Percentiles rank a stretch among this genome's conserved stretches.
Evolutionary conservation across 73 alveolate genomes (phyloP).

Genomic region (Paramecium primaurelia): DNA sequence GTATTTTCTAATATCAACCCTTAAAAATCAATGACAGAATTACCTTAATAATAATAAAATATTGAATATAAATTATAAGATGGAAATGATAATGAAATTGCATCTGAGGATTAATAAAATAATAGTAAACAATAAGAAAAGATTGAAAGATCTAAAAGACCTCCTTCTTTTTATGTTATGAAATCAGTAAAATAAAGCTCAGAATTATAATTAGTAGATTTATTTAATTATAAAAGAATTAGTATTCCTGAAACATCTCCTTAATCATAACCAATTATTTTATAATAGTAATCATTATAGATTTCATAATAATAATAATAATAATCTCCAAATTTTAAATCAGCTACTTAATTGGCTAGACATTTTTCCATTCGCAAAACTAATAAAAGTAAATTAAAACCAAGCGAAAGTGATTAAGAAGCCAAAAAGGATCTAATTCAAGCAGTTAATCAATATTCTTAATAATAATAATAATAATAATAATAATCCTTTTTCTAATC

Average conservation of each 20-base stretch:
- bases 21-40: neutral
- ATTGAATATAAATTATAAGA: neutral
- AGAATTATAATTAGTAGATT: neutral
- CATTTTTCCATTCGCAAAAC: neutral
- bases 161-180: neutral
- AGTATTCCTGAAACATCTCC: slow-evolving; percentile 12
- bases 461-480: neutral
- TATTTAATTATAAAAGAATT: neutral
- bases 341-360: neutral
- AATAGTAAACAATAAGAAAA: neutral
- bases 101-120: neutral
- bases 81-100: neutral
- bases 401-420: neutral
- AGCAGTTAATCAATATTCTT: neutral
- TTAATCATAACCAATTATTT: neutral
- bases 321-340: neutral
- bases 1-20: neutral
- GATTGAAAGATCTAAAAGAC: neutral
- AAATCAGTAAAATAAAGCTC: neutral
- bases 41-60: neutral
- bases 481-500: neutral
- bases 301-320: neutral
- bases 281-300: neutral
- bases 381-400: neutral
- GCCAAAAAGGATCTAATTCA: neutral